Conservation (phyloP, 2,329 filamentous ascomycete species). For the Verticillium longisporum region DNA sequence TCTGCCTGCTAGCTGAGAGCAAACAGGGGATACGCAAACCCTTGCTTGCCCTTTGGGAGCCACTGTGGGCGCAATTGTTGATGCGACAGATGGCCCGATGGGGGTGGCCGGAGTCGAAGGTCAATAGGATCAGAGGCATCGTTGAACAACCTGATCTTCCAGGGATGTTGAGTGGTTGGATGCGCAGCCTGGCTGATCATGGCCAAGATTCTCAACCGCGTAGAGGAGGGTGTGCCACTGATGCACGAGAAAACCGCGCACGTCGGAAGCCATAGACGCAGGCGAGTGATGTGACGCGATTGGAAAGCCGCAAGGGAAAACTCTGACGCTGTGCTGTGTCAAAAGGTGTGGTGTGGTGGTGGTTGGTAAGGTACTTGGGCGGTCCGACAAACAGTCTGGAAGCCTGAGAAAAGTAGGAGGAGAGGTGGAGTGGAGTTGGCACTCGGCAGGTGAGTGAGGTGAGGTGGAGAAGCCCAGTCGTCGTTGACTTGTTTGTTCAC, state of each 20-base stretch:
- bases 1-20: background rate
- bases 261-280: background rate
- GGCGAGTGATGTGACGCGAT: background rate
- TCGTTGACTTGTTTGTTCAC: background rate
- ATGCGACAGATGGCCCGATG: too few relatives aligned
- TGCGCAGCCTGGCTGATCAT: background rate
- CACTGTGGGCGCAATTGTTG: too few relatives aligned
- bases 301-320: background rate
- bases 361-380: background rate
- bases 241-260: background rate
- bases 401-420: background rate
- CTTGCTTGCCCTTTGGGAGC: too few relatives aligned
- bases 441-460: too few relatives aligned
- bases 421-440: background rate
- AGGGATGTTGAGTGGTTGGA: background rate
- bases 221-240: background rate
- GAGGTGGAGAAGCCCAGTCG: background rate
- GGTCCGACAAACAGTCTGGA: background rate
- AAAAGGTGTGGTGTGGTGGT: background rate
- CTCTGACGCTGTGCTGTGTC: background rate
- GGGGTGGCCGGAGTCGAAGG: too few relatives aligned
- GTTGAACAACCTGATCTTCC: too few relatives aligned
- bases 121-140: too few relatives aligned
- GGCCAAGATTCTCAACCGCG: background rate
- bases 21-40: background rate